Conservation (phyloP, 1,284 basidiomycete species). For the Puccinia horiana region DNA sequence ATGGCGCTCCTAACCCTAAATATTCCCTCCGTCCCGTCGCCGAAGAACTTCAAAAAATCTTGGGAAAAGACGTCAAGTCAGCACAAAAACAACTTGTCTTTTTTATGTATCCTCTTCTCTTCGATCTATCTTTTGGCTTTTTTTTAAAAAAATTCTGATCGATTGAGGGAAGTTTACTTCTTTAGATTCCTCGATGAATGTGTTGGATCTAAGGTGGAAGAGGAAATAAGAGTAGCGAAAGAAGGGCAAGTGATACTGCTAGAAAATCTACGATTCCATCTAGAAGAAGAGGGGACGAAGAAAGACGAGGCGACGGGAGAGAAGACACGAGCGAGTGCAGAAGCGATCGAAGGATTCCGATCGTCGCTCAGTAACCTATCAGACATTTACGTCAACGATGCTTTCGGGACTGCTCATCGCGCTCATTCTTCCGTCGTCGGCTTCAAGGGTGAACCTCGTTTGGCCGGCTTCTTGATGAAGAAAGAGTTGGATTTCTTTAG, state of each 20-base stretch:
- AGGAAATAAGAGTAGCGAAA: slow-evolving; percentile 70
- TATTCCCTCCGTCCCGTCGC: slow-evolving; percentile 69
- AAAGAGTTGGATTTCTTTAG: slow-evolving; percentile 99
- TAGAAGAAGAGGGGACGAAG: slow-evolving; percentile 92
- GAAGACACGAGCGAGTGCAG: slow-evolving; percentile 87
- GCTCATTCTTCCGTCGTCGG: slow-evolving; percentile 99
- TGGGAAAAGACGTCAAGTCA: slow-evolving; percentile 26
- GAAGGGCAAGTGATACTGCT: slow-evolving; percentile 84
- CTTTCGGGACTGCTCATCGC: slow-evolving; percentile 97
- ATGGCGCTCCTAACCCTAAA: slow-evolving; percentile 84
- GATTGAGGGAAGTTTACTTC: slow-evolving; percentile 58
- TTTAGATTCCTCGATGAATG: slow-evolving; percentile 84
- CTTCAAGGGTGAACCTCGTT: slow-evolving; percentile 86
- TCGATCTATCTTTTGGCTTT: neutral
- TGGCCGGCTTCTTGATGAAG: slow-evolving; percentile 94
- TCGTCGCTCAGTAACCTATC: slow-evolving; percentile 84
- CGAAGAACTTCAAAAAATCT: neutral
- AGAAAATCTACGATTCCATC: slow-evolving; percentile 97
- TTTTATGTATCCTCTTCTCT: neutral
- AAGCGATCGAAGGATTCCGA: slow-evolving; percentile 80
- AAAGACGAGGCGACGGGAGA: slow-evolving; percentile 83
- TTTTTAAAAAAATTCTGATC: neutral
- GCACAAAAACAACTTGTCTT: neutral
- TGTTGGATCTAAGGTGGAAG: slow-evolving; percentile 80
- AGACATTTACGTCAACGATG: slow-evolving; percentile 97